A percentile compares a stretch with the other conserved stretches of the same genome.
Evolutionary conservation across 148 eudicot genomes (phyloP).

Genomic region (Rheum nobile): DNA sequence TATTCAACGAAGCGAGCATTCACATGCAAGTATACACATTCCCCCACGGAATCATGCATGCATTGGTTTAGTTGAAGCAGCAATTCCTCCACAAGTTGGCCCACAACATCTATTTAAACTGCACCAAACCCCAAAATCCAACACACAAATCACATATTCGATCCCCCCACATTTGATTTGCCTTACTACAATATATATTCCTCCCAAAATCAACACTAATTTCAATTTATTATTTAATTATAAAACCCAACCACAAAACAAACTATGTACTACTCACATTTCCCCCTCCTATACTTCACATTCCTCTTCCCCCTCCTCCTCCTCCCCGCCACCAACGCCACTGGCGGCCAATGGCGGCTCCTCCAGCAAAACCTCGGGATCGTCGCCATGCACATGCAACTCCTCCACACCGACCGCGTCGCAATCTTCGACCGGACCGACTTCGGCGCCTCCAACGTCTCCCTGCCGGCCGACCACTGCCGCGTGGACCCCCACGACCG

Average conservation of each 20-base stretch:
- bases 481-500: not conserved
- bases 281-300: not conserved
- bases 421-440: slow-evolving; percentile 77
- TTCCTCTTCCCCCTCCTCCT: not conserved
- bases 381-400: slow-evolving; percentile 97
- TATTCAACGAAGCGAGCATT: not conserved
- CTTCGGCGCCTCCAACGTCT: slow-evolving; percentile 60
- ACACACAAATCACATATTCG: not conserved
- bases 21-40: not conserved
- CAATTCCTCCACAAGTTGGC: not conserved
- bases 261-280: not conserved
- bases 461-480: slow-evolving; percentile 26
- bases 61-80: not conserved
- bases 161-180: not conserved
- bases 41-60: not conserved
- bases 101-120: not conserved
- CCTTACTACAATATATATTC: not conserved
- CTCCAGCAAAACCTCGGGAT: slow-evolving; percentile 44
- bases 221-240: not conserved
- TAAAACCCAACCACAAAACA: not conserved
- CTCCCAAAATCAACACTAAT: not conserved
- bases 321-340: not conserved
- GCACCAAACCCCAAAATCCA: not conserved
- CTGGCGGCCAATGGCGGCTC: slow-evolving; percentile 13
- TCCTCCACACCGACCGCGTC: slow-evolving; percentile 47